phyloP scores from a whole-genome alignment of 768 basidiomycete species.

The Termitomyces bulborhizus region DNA sequence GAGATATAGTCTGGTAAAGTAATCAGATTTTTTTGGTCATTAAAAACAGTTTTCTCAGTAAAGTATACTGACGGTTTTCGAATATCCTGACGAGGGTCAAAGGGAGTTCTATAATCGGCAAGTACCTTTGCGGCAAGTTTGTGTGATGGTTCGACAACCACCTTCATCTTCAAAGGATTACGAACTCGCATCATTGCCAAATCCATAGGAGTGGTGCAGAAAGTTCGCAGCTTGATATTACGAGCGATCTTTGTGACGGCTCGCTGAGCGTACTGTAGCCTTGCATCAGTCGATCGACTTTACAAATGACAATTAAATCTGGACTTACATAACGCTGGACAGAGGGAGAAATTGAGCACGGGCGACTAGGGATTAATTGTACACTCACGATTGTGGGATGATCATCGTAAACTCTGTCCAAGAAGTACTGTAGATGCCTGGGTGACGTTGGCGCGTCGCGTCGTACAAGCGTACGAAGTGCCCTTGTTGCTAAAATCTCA shows the following conservation, averaged over 20 bases:
- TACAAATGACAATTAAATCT: background rate
- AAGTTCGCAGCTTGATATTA: slow-evolving; percentile 77
- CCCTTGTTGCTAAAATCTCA: slow-evolving; percentile 60
- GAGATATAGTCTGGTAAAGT: slow-evolving; percentile 35
- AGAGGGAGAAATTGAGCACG: background rate
- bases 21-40: background rate
- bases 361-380: background rate
- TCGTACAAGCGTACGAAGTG: slow-evolving; percentile 62
- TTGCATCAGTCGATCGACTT: background rate
- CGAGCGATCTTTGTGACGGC: slow-evolving; percentile 73
- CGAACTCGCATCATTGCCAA: slow-evolving; percentile 54
- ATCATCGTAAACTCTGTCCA: slow-evolving; percentile 54
- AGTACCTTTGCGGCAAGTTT: slow-evolving; percentile 53
- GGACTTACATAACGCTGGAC: slow-evolving; percentile 52
- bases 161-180: slow-evolving; percentile 58
- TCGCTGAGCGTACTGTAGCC: slow-evolving; percentile 56
- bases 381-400: slow-evolving; percentile 59
- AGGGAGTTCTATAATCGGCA: slow-evolving; percentile 43
- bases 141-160: slow-evolving; percentile 43
- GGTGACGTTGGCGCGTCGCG: slow-evolving; percentile 50
- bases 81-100: slow-evolving; percentile 27
- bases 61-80: slow-evolving; percentile 38
- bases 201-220: slow-evolving; percentile 47
- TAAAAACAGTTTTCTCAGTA: background rate
- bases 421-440: slow-evolving; percentile 48